Evolutionary conservation across 2,329 filamentous ascomycete species (phyloP).

Genomic region (Diaporthe helianthi): DNA sequence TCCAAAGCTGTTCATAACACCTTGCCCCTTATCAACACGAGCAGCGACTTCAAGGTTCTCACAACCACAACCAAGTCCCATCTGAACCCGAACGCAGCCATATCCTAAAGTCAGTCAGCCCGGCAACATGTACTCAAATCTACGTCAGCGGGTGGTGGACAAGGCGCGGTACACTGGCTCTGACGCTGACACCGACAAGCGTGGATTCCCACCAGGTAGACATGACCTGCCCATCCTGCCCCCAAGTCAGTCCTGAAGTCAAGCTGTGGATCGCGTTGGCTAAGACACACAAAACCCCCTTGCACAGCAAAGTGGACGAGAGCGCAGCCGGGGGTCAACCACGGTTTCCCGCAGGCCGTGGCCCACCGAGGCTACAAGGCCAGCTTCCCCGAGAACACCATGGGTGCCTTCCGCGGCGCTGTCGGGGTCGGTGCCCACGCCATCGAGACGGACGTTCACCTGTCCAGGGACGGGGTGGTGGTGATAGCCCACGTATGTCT

Average conservation of each 20-base stretch:
- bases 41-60: neutral
- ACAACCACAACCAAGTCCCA: neutral
- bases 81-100: neutral
- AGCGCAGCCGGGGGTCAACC: slow-evolving; percentile 26
- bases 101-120: slow-evolving; percentile 14
- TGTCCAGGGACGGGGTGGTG: slow-evolving; percentile 82
- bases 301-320: slow-evolving; percentile 14
- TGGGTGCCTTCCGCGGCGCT: slow-evolving; percentile 78
- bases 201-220: slow-evolving; percentile 28
- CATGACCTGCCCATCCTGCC: neutral
- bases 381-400: slow-evolving; percentile 82
- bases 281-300: neutral
- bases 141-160: slow-evolving; percentile 15
- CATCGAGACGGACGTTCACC: slow-evolving; percentile 86
- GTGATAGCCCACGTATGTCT: slow-evolving; percentile 80
- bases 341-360: slow-evolving; percentile 70
- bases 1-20: neutral
- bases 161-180: neutral
- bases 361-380: slow-evolving; percentile 83
- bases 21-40: neutral
- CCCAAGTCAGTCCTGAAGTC: too few species aligned
- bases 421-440: slow-evolving; percentile 78
- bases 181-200: neutral
- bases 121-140: neutral
- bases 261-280: neutral